Evolutionary conservation across 805 yeast genomes (phyloP), one percentile per base, ranked within the genome.

Genomic region (Starmera quercuum): DNA sequence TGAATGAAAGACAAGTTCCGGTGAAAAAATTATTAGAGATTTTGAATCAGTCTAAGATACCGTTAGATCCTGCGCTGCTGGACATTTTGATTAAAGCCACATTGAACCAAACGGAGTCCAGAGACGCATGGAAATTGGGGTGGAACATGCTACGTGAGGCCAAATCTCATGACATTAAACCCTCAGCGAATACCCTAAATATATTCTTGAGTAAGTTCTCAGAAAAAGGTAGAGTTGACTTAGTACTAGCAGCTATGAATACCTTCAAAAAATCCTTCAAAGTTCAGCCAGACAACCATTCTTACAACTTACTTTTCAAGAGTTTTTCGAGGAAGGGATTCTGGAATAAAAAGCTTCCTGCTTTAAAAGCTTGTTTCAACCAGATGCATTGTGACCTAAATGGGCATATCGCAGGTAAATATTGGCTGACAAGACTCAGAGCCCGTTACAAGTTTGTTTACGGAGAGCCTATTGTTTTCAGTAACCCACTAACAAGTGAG

Each of bases 271-370:
- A 40, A 7, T 39, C 42, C 19, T 55, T 45, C 26, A 35, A 42
- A 9, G 42, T 64, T 4, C 31, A 31, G 13, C 64, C 70, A 4
- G 48, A 58, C 30, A 32, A 39, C 7, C 52, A 50, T 1, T 45
- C 55, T 1, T 64, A 62, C 30, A 55, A 54, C 17, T 39, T 56
- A 25, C 40, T 66, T 5, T 54, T 63, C 46, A 61, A 58, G 37
- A 34, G 58, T 6, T 34, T 61, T 4, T 56, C 59, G 2, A 54
- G 50, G 16, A 48, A 56, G 14, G 68, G 65, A 0, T 52, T 48
- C 28, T 50, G 55, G 41, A 24, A 30, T 7, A 35, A 42, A 10
- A 46, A 57, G 14, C 52, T 51, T 20, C 24, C 45, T 1, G 40
- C 44, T 3, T 33, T 53, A 7, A 49, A 56, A 14, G 34, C 53